A percentile compares a stretch with the other conserved stretches of the same genome.
These are phyloP conservation scores for Platismatia glauca DNA, from an alignment of 495 filamentous ascomycete species.

Conservation along the genomic window DNA sequence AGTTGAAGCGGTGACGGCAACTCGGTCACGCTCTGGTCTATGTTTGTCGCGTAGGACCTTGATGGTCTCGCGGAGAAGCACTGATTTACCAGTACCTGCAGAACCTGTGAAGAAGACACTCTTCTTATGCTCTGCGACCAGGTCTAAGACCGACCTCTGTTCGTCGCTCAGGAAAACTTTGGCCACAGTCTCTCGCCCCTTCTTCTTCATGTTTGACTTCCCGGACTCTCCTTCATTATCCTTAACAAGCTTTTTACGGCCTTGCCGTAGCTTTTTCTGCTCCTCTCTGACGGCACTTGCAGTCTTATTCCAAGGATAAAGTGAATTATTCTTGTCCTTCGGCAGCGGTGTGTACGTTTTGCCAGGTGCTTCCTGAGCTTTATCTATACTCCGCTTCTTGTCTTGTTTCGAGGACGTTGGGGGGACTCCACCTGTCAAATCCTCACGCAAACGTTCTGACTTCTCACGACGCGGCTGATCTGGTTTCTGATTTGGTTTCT, in stretches of 20 bases:
- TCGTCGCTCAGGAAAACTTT: slow-evolving; percentile 72
- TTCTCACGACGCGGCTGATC: slow-evolving; percentile 22
- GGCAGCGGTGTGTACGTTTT: slow-evolving; percentile 27
- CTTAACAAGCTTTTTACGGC: slow-evolving; percentile 49
- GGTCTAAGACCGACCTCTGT: slow-evolving; percentile 69
- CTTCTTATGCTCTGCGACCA: slow-evolving; percentile 64
- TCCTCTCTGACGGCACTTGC: slow-evolving; percentile 74
- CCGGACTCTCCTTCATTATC: slow-evolving; percentile 30
- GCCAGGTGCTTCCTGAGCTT: neutral
- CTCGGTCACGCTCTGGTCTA: slow-evolving; percentile 60
- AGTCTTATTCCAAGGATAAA: slow-evolving; percentile 69
- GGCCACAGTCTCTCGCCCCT: slow-evolving; percentile 36
- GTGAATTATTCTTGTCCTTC: slow-evolving; percentile 32
- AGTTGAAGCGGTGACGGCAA: slow-evolving; percentile 92
- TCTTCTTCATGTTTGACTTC: slow-evolving; percentile 30
- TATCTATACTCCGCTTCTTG: slow-evolving; percentile 31
- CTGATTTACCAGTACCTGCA: slow-evolving; percentile 95
- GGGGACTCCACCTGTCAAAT: neutral
- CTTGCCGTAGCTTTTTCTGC: slow-evolving; percentile 61
- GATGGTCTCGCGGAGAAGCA: slow-evolving; percentile 87
- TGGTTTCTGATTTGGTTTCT: too few species aligned
- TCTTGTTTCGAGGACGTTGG: slow-evolving; percentile 13
- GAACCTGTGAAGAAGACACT: slow-evolving; percentile 98
- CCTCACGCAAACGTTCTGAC: neutral
- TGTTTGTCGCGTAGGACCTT: slow-evolving; percentile 66